These are phyloP conservation scores for Yarrowia sp. DNA, from an alignment of 805 yeast genomes.

Conservation along the genomic window DNA sequence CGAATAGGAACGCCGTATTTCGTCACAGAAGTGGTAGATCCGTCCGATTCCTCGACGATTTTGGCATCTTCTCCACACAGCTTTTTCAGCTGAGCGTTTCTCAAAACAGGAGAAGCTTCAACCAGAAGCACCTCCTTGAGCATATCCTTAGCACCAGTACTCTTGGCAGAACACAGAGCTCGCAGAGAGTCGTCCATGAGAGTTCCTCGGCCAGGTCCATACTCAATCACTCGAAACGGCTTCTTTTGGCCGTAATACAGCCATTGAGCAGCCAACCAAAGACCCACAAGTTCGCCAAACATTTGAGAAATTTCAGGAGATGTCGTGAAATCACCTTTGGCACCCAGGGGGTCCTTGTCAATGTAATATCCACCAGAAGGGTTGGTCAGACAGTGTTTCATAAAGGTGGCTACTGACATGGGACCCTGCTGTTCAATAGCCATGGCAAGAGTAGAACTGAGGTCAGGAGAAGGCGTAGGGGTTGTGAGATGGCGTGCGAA, in stretches of 20 bases:
- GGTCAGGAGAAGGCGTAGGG: background rate
- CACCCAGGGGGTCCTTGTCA: slow-evolving; percentile 68
- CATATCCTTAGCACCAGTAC: slow-evolving; percentile 4
- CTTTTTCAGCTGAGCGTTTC: slow-evolving; percentile 51
- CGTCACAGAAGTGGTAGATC: slow-evolving; percentile 24
- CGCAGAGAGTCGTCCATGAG: slow-evolving; percentile 63
- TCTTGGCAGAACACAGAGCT: slow-evolving; percentile 31
- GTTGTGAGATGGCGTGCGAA: background rate
- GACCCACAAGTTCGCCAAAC: slow-evolving; percentile 81
- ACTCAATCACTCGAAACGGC: slow-evolving; percentile 60
- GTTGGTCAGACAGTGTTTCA: slow-evolving; percentile 78
- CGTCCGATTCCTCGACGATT: background rate
- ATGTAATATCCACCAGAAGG: slow-evolving; percentile 79
- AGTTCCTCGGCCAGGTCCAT: slow-evolving; percentile 87
- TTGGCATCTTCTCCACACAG: slow-evolving; percentile 44
- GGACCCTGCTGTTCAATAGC: slow-evolving; percentile 67
- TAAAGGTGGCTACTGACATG: slow-evolving; percentile 64
- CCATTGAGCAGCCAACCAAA: slow-evolving; percentile 62
- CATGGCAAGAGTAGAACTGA: slow-evolving; percentile 35
- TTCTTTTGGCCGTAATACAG: slow-evolving; percentile 52
- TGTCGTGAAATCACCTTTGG: slow-evolving; percentile 72
- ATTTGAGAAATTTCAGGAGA: slow-evolving; percentile 85
- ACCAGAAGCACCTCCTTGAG: slow-evolving; percentile 50
- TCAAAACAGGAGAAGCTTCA: slow-evolving; percentile 69
- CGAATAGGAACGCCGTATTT: slow-evolving; percentile 51